phyloP scores from a whole-genome alignment of 352 stramenopile species.

The Phytopythium mirpurense region DNA sequence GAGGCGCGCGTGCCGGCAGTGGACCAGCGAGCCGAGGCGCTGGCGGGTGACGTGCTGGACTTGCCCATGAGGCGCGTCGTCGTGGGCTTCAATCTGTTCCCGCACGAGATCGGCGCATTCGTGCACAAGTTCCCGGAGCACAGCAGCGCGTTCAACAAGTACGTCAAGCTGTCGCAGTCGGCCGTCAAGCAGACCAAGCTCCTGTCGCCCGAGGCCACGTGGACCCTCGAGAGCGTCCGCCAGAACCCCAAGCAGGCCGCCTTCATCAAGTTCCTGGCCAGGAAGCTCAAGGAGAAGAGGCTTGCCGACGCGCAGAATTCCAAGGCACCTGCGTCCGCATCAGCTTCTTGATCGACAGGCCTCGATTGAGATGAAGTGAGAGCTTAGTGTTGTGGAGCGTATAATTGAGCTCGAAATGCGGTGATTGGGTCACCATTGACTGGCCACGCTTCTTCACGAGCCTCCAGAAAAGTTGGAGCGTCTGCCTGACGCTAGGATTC shows the following conservation, averaged over 20 bases:
- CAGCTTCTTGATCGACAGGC: too few species aligned
- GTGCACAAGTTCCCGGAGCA: slow-evolving; percentile 61
- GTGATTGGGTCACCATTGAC: too few species aligned
- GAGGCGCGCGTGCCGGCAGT: not conserved
- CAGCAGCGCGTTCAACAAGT: slow-evolving; percentile 62
- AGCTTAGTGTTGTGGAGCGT: too few species aligned
- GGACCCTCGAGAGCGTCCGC: slow-evolving; percentile 49
- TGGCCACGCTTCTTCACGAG: too few species aligned
- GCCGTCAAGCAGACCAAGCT: slow-evolving; percentile 38
- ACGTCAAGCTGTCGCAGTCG: slow-evolving; percentile 67
- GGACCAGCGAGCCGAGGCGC: not conserved
- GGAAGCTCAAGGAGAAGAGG: slow-evolving; percentile 51
- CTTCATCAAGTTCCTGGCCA: slow-evolving; percentile 54
- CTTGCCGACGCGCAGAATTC: slow-evolving; percentile 3
- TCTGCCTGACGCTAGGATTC: too few species aligned
- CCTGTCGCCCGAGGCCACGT: slow-evolving; percentile 18
- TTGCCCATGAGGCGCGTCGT: slow-evolving; percentile 48
- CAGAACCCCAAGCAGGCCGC: slow-evolving; percentile 59
- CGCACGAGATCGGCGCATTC: slow-evolving; percentile 54
- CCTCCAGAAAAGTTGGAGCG: too few species aligned
- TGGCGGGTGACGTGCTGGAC: not conserved
- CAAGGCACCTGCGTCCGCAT: not conserved
- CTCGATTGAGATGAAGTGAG: too few species aligned
- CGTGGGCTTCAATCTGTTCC: slow-evolving; percentile 75
- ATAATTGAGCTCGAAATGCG: too few species aligned